phyloP scores from a whole-genome alignment of 202 grass and related monocot species.

The Saccharum hybrid region DNA sequence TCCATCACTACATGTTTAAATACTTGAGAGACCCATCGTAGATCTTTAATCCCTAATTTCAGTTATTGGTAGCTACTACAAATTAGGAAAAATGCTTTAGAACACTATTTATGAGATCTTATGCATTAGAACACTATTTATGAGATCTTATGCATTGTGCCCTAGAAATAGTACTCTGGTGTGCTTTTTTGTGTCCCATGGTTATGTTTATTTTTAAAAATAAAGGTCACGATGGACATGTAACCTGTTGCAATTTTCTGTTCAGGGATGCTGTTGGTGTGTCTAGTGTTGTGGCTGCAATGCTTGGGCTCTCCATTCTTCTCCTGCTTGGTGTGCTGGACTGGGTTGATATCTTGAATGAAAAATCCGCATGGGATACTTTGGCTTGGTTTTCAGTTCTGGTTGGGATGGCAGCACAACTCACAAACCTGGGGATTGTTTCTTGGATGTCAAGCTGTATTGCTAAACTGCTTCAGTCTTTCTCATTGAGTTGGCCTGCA shows the following conservation, averaged over 20 bases:
- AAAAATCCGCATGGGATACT: neutral
- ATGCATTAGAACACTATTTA: slow-evolving; percentile 23
- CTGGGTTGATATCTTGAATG: neutral
- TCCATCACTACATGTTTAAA: neutral
- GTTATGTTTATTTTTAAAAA: neutral
- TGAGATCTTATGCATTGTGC: neutral
- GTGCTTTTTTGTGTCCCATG: neutral
- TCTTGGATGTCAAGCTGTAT: neutral
- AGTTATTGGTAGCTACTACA: neutral
- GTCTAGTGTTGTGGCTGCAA: neutral
- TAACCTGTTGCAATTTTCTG: slow-evolving; percentile 24
- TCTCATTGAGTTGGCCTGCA: neutral
- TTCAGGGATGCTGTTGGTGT: neutral
- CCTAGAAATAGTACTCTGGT: neutral
- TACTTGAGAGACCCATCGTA: neutral
- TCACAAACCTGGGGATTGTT: neutral
- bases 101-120: slow-evolving; percentile 7
- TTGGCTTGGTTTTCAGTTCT: neutral
- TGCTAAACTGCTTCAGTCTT: neutral
- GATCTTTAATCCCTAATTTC: neutral
- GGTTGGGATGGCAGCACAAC: neutral
- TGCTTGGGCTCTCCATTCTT: neutral
- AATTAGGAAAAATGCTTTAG: slow-evolving; percentile 15
- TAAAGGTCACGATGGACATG: neutral
- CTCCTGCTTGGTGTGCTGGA: neutral